phyloP scores from a whole-genome alignment of 345 rosid genomes.

The Noccaea caerulescens region DNA sequence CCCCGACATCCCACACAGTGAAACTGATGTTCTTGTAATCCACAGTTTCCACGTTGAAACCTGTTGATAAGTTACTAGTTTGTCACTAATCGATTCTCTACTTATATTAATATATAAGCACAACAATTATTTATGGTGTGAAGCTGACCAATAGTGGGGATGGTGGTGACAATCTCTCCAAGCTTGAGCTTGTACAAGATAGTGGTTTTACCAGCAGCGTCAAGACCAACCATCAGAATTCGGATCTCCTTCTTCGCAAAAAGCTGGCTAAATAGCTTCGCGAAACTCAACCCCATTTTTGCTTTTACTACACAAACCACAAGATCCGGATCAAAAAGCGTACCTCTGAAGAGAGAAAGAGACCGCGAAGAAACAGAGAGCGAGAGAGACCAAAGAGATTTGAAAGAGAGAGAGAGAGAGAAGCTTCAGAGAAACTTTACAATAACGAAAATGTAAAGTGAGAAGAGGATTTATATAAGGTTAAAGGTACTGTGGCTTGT shows the following conservation, averaged over 20 bases:
- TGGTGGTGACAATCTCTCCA: conserved; percentile 83
- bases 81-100: neutral
- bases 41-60: conserved; percentile 89
- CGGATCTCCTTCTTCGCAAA: conserved; percentile 85
- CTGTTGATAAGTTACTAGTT: conserved; percentile 34
- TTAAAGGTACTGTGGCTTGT: conserved; percentile 14
- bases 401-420: conserved; percentile 26
- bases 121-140: neutral
- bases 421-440: conserved; percentile 34
- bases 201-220: conserved; percentile 86
- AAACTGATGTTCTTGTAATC: conserved; percentile 87
- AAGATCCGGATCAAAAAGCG: too few relatives aligned
- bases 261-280: conserved; percentile 72
- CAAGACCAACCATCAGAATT: conserved; percentile 89
- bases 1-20: conserved; percentile 82
- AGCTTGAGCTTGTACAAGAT: conserved; percentile 84
- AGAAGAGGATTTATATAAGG: conserved; percentile 11
- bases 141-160: conserved; percentile 73
- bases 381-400: conserved; percentile 5
- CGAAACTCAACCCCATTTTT: conserved; percentile 63
- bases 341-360: conserved; percentile 31
- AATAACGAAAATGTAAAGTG: neutral
- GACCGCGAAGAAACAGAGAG: conserved; percentile 25
- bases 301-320: conserved; percentile 32
- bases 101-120: neutral